These are phyloP conservation scores for Penicilliopsis zonata DNA, from an alignment of 495 filamentous ascomycete species.

Conservation along the genomic window DNA sequence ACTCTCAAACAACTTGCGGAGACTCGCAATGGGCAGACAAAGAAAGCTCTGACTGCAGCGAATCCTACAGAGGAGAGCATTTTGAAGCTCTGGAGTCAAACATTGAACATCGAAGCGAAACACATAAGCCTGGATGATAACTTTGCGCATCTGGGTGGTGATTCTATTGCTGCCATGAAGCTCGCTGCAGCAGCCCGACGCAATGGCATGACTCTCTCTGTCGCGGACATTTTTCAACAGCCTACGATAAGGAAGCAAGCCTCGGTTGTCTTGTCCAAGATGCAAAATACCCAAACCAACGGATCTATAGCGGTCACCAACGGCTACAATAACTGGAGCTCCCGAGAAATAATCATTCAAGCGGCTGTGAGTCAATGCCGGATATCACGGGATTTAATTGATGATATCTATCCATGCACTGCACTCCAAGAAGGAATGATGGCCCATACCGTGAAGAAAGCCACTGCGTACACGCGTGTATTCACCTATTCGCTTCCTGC, in stretches of 20 bases:
- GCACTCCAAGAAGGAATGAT: slow-evolving; percentile 41
- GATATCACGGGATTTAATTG: slow-evolving; percentile 20
- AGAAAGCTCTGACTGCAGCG: background rate
- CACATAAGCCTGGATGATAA: slow-evolving; percentile 7
- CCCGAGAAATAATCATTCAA: background rate
- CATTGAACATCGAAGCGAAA: slow-evolving; percentile 11
- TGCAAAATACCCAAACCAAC: too few relatives aligned
- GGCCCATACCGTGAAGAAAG: slow-evolving; percentile 25
- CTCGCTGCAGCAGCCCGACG: background rate
- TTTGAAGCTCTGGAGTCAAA: slow-evolving; percentile 14
- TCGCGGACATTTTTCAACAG: background rate
- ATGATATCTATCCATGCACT: slow-evolving; percentile 32
- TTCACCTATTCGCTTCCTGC: slow-evolving; percentile 14
- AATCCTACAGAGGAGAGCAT: slow-evolving; percentile 12
- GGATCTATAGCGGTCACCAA: background rate
- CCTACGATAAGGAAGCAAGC: background rate
- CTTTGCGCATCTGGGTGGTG: slow-evolving; percentile 41
- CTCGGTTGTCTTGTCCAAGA: background rate
- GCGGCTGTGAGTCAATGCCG: slow-evolving; percentile 6
- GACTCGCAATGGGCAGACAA: background rate
- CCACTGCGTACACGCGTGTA: slow-evolving; percentile 19
- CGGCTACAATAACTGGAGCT: background rate
- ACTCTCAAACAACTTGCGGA: background rate
- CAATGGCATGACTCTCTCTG: background rate
- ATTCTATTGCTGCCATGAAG: slow-evolving; percentile 35